Conservation (phyloP, 2,329 filamentous ascomycete species). For the Colletotrichum liaoningense region DNA sequence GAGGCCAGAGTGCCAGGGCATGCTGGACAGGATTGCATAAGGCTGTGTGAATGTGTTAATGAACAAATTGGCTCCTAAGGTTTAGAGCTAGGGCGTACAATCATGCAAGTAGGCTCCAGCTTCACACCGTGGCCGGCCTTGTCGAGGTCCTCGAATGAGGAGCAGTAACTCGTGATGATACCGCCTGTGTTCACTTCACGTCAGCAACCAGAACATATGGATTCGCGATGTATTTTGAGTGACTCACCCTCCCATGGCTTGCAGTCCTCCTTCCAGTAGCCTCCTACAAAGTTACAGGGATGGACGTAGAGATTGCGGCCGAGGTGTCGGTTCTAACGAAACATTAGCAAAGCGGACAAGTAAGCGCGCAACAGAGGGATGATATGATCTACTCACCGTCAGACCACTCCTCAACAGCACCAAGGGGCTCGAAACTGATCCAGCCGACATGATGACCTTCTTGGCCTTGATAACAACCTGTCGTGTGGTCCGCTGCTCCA, state of each 20-base stretch:
- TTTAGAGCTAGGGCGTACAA: constrained; percentile 53
- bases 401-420: constrained; percentile 83
- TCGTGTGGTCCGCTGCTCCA: constrained; percentile 61
- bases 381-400: constrained; percentile 58
- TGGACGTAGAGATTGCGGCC: constrained; percentile 87
- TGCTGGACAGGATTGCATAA: constrained; percentile 68
- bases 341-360: constrained; percentile 36
- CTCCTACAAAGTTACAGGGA: constrained; percentile 71
- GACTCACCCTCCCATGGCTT: constrained; percentile 72
- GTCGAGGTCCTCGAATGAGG: constrained; percentile 84
- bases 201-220: constrained; percentile 15
- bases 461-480: constrained; percentile 81
- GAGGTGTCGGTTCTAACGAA: constrained; percentile 76
- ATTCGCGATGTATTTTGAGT: background rate
- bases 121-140: constrained; percentile 84
- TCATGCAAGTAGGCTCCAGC: constrained; percentile 81
- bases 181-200: constrained; percentile 62
- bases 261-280: constrained; percentile 76
- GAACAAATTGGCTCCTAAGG: background rate
- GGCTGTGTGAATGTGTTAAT: constrained; percentile 65
- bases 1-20: constrained; percentile 76
- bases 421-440: constrained; percentile 81
- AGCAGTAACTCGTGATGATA: constrained; percentile 83
- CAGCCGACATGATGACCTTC: constrained; percentile 82
- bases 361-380: background rate